Evolutionary conservation across 495 filamentous ascomycete genomes (phyloP), one percentile per base, ranked within the genome.

Genomic region (Lindgomyces ingoldianus): DNA sequence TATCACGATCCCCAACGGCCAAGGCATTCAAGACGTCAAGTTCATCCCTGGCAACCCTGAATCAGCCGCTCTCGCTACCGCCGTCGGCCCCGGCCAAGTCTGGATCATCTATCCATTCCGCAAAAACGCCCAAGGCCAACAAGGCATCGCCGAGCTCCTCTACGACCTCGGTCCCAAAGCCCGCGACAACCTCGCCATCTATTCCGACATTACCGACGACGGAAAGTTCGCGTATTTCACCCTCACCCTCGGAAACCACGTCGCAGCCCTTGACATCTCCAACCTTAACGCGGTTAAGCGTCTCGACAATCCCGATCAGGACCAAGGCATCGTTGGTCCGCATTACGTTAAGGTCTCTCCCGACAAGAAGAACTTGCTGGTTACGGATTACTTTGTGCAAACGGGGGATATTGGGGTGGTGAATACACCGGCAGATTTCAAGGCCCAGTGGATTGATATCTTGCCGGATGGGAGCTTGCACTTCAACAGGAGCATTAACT

Each of bases 351-450:
- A 86, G 76, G 77, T 88, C 67, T 81, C 84, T 9, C 85, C 84
- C 0, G 85, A 87, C 70, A 81, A 85, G 75, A 82, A 83, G 75
- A 82, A 88, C 68, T 63, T 86, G 45, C 75, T 87, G 9, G 83
- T 87, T 33, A 84, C 80, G 11, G 85, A 85, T 55, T 88, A 88
- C 75, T 88, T 88, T 64, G 80, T 88, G 1, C 85, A 88, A 74
- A 84, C 83, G 4, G 84, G 84, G 33, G 78, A 82, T 4, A 85
- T 87, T 55, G 81, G 81, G 3, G 74, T 87, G 4, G 81, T 88
- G 59, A 88, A 88, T 63, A 86, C 84, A 0, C 83, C 83, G 0
- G 84, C 80, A 45, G 84, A 87, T 70, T 86, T 77, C 80, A 85
- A 84, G 77, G 84, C 79, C 6, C 80, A 81, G 60, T 86, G 85